These are phyloP conservation scores for Suillus brevipes DNA, from an alignment of 768 basidiomycete genomes.

Conservation along the genomic window DNA sequence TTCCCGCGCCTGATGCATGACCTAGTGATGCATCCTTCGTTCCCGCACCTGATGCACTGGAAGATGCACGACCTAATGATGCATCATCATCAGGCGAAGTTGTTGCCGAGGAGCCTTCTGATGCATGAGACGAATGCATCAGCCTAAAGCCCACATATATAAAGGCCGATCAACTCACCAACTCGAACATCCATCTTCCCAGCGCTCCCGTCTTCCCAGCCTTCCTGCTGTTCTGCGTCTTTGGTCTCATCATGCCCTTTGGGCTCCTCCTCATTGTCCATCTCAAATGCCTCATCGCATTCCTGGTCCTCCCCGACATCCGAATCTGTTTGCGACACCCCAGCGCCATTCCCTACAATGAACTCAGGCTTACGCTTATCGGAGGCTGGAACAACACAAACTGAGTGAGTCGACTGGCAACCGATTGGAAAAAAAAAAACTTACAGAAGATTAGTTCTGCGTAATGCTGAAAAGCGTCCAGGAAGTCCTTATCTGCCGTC, in stretches of 20 bases:
- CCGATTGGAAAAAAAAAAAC: background rate
- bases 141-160: background rate
- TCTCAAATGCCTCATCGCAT: background rate
- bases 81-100: background rate
- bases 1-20: no score
- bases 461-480: slow-evolving; percentile 5
- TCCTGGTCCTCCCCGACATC: background rate
- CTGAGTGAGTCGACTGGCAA: background rate
- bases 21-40: no score
- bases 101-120: background rate
- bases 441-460: slow-evolving; percentile 7
- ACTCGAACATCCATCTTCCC: background rate
- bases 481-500: background rate
- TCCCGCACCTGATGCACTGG: no score
- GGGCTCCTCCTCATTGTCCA: background rate
- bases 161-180: background rate
- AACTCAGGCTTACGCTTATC: background rate
- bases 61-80: no score
- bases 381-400: no score
- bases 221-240: background rate
- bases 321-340: background rate
- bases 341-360: background rate
- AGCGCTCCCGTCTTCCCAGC: background rate
- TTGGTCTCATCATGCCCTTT: background rate
- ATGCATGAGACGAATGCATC: background rate